Evolutionary conservation across 1,139 yeast genomes (phyloP), one percentile per base, ranked within the genome.

Genomic region (Sugiyamaella grinbergsii): DNA sequence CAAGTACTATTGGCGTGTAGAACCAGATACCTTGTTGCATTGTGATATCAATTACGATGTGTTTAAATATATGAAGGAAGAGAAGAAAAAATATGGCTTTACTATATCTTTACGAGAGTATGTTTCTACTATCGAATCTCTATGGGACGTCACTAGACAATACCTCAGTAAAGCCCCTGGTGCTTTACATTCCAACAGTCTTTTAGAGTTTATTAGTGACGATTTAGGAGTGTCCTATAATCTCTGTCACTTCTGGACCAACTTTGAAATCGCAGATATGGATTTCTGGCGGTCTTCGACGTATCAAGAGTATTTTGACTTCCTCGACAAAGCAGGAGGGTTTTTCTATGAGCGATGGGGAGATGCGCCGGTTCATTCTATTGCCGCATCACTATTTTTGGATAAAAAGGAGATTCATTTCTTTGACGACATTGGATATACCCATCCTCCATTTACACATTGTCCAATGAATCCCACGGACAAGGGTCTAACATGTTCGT

Each of bases 301-400:
- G 15, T 87, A 86, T 67, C 68, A 71, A 49, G 75, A 77, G 47
- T 87, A 83, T 68, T 88, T 87, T 61, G 84, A 85, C 29, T 73
- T 76, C 63, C 77, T 87, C 61, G 96, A 87, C 67, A 71, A 79
- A 58, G 79, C 85, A 13, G 96, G 95, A 63, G 95, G 95, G 4
- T 88, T 88, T 72, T 88, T 84, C 71, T 88, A 88, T 67, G 95
- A 88, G 71, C 78, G 95, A 66, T 88, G 95, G 95, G 95, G 95
- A 54, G 96, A 87, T 70, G 95, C 95, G 10, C 95, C 96, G 33
- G 83, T 88, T 34, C 96, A 88, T 66, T 85, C 95, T 11, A 81
- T 88, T 62, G 95, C 93, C 11, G 95, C 86, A n/a, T 74, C 91
- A 2, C 71, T 87, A 54, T 82, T 88, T 69, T 71, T 86, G 64